phyloP scores from a whole-genome alignment of 805 yeast species.

The Cyberlindnera mississippiensis region DNA sequence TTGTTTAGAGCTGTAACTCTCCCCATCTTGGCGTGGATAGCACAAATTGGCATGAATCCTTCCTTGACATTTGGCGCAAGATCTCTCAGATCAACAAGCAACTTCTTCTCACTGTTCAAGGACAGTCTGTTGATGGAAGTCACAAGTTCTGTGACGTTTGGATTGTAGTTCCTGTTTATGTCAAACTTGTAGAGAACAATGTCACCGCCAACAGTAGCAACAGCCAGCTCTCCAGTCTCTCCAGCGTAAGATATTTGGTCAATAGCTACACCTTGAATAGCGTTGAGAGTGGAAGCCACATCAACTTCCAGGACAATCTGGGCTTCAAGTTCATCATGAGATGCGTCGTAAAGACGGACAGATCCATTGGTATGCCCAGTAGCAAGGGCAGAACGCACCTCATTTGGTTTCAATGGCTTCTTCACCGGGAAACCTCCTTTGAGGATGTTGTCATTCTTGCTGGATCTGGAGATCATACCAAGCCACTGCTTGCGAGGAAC shows the following conservation, averaged over 20 bases:
- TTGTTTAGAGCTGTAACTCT: conserved; percentile 58
- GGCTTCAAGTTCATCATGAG: conserved; percentile 66
- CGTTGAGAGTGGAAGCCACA: conserved; percentile 45
- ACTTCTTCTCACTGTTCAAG: conserved; percentile 26
- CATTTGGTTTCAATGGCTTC: conserved; percentile 43
- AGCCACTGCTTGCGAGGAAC: conserved; percentile 70
- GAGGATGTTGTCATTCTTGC: conserved; percentile 43
- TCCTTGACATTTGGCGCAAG: conserved; percentile 51
- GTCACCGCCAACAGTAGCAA: conserved; percentile 65
- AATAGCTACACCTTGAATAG: conserved; percentile 44
- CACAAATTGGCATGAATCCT: conserved; percentile 58
- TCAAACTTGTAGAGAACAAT: conserved; percentile 74
- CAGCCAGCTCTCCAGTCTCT: conserved; percentile 70
- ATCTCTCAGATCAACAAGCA: conserved; percentile 46
- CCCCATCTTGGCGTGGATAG: conserved; percentile 42
- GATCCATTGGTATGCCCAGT: conserved; percentile 88
- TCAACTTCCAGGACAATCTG: conserved; percentile 57
- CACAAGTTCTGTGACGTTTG: conserved; percentile 32
- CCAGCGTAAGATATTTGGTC: conserved; percentile 68
- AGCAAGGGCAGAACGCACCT: conserved; percentile 56
- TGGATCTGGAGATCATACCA: conserved; percentile 63
- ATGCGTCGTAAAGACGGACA: conserved; percentile 79
- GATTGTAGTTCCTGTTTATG: conserved; percentile 42
- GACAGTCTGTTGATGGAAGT: conserved; percentile 29
- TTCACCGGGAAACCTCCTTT: conserved; percentile 77